phyloP scores from a whole-genome alignment of 257 asterid genomes.

The Solanum phureja region DNA sequence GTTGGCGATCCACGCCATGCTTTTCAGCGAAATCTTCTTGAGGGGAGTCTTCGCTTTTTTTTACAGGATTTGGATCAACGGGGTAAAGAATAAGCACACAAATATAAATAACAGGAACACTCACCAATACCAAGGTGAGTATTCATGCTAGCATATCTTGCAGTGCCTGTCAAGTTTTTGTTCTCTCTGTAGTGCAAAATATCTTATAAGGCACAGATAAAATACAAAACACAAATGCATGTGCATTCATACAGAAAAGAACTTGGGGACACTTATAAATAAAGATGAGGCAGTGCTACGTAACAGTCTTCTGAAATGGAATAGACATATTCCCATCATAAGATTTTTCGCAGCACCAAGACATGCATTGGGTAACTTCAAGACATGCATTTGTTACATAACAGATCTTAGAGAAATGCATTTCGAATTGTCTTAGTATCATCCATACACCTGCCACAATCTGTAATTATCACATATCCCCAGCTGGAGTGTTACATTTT shows the following conservation, averaged over 20 bases:
- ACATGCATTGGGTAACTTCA: not conserved
- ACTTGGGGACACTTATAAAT: not conserved
- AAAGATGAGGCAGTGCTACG: not conserved
- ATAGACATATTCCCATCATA: not conserved
- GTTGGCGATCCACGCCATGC: too few species aligned
- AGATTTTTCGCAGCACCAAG: not conserved
- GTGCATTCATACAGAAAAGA: not conserved
- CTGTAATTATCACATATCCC: not conserved
- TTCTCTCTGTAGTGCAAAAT: conserved; percentile 57
- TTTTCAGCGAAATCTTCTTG: too few species aligned
- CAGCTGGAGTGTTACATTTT: not conserved
- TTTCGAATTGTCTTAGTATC: not conserved
- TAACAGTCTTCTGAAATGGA: not conserved
- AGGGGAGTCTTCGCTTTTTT: too few species aligned
- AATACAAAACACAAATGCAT: not conserved
- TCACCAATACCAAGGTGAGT: conserved; percentile 96
- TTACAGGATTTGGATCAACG: too few species aligned
- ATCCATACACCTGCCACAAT: not conserved
- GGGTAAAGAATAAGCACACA: not conserved
- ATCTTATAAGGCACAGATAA: not conserved
- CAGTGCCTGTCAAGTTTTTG: conserved; percentile 97
- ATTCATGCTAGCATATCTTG: conserved; percentile 96
- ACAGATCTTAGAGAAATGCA: not conserved
- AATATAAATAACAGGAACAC: conserved; percentile 10
- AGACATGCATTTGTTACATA: not conserved